These are phyloP conservation scores for Sporothrix mexicana DNA, from an alignment of 2,329 filamentous ascomycete species.

Conservation along the genomic window DNA sequence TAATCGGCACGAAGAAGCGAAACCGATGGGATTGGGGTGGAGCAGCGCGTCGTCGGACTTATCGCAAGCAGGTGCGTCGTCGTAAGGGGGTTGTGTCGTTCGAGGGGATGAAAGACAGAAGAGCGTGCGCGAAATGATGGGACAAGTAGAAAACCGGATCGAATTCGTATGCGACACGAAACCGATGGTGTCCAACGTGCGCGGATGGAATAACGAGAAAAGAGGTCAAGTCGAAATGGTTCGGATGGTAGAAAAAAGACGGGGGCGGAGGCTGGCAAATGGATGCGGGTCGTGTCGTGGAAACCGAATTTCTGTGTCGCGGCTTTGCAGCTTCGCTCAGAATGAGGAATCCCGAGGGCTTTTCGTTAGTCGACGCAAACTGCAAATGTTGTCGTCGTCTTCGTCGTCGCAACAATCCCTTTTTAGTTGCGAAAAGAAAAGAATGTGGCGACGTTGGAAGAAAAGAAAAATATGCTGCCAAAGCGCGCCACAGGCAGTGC, in stretches of 20 bases:
- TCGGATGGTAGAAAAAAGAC: not conserved
- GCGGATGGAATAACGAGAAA: not conserved
- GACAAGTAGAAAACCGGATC: not conserved
- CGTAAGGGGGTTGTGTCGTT: not conserved
- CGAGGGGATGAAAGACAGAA: not conserved
- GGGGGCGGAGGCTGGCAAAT: not conserved
- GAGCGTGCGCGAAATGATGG: not conserved
- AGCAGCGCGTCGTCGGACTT: slow-evolving; percentile 14
- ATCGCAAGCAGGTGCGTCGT: slow-evolving; percentile 20
- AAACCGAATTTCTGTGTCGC: not conserved
- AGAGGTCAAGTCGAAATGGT: not conserved
- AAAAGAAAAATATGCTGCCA: slow-evolving; percentile 24
- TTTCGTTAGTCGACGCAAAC: slow-evolving; percentile 12
- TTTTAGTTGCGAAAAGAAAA: not conserved
- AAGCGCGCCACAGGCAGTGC: slow-evolving; percentile 33
- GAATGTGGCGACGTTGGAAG: slow-evolving; percentile 29
- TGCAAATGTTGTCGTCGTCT: not conserved
- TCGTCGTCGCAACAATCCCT: slow-evolving; percentile 5
- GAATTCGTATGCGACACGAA: not conserved
- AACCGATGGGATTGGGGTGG: not conserved
- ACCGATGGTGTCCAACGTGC: not conserved
- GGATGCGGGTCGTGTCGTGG: slow-evolving; percentile 12
- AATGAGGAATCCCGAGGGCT: not conserved
- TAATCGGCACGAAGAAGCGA: not conserved
- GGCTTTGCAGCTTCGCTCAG: slow-evolving; percentile 17